Conservation (phyloP, 352 stramenopile genomes). For the Globisporangium lucens region DNA sequence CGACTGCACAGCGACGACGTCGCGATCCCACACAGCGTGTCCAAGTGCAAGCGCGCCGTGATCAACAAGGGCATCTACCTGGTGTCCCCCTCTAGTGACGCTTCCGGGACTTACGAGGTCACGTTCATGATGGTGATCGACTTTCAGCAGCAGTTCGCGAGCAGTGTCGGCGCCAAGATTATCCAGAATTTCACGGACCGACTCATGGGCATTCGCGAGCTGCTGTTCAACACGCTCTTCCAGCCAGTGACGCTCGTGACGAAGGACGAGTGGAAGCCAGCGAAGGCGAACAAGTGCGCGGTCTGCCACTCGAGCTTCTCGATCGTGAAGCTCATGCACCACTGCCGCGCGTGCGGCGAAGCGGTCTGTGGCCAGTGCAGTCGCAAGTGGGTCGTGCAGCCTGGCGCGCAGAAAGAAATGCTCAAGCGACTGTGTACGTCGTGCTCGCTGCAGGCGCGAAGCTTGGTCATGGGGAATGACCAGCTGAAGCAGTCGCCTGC, state of each 20-base stretch:
- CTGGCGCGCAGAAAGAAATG: conserved; percentile 46
- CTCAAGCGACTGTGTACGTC: conserved; percentile 78
- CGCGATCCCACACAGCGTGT: conserved; percentile 66
- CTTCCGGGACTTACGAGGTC: conserved; percentile 66
- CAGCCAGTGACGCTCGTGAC: conserved; percentile 60
- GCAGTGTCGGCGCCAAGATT: conserved; percentile 55
- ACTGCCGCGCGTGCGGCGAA: conserved; percentile 80
- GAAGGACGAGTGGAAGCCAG: conserved; percentile 59
- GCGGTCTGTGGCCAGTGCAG: conserved; percentile 81
- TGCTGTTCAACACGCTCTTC: conserved; percentile 85
- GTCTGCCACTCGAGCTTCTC: conserved; percentile 71
- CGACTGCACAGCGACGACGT: conserved; percentile 63
- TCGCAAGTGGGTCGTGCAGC: conserved; percentile 78
- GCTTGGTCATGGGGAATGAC: conserved; percentile 36
- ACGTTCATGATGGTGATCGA: conserved; percentile 84
- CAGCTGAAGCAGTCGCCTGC: conserved; percentile 22
- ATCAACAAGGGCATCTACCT: conserved; percentile 83
- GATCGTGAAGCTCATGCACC: conserved; percentile 69
- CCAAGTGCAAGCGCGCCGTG: conserved; percentile 81
- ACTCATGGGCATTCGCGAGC: conserved; percentile 76
- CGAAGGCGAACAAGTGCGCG: conserved; percentile 53
- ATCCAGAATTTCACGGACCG: conserved; percentile 76
- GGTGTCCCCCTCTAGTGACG: conserved; percentile 35
- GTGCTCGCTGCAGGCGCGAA: conserved; percentile 73
- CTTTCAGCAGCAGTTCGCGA: conserved; percentile 79